phyloP scores from a whole-genome alignment of 371 early-diverging fungal genomes.

The Phascolomyces articulosus region DNA sequence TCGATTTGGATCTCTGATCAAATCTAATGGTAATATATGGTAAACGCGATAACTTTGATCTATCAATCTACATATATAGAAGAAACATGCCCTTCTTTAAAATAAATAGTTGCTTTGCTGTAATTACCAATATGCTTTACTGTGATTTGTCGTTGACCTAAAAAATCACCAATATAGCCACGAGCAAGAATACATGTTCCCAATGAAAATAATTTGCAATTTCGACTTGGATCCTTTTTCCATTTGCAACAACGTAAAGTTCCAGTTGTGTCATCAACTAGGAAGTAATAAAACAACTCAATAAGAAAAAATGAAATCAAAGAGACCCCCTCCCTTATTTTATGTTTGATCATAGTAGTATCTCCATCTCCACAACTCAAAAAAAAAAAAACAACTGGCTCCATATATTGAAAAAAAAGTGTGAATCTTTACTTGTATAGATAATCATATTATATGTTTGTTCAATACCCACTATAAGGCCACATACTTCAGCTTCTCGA shows the following conservation, averaged over 20 bases:
- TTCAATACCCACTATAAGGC: conserved; percentile 2
- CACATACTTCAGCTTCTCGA: conserved; percentile 10
- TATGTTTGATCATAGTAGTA: too few relatives aligned
- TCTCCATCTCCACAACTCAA: too few relatives aligned
- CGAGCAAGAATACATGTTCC: conserved; percentile 1
- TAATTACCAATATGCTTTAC: background rate
- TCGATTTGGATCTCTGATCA: background rate
- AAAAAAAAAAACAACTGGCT: too few relatives aligned
- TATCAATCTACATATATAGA: too few relatives aligned
- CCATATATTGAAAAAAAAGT: too few relatives aligned
- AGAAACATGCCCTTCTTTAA: too few relatives aligned
- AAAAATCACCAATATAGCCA: conserved; percentile 4
- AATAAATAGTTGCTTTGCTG: too few relatives aligned
- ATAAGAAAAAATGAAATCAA: too few relatives aligned
- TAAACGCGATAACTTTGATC: too few relatives aligned
- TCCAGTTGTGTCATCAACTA: conserved; percentile 13
- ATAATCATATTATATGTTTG: conserved; percentile 6
- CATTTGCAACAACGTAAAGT: conserved; percentile 7
- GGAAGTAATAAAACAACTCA: background rate
- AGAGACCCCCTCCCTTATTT: too few relatives aligned
- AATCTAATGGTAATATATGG: background rate
- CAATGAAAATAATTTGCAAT: background rate
- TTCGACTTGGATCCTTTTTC: conserved; percentile 1
- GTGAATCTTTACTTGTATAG: conserved; percentile 4
- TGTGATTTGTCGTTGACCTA: background rate